Base-by-base conservation (phyloP, 2,329 filamentous ascomycete genomes). In the Hirsutella rhossiliensis region DNA sequence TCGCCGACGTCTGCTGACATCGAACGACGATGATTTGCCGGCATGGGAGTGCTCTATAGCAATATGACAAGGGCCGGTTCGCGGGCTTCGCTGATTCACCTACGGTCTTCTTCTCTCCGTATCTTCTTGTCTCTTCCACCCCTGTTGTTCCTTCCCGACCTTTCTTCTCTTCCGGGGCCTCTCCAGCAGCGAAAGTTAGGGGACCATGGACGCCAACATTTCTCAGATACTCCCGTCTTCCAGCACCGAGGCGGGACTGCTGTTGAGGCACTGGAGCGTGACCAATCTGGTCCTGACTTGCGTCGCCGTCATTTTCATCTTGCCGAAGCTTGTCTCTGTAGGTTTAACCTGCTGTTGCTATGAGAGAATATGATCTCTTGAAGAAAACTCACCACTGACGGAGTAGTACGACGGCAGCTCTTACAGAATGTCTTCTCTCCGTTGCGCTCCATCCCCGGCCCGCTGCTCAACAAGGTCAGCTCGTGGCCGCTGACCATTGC, bases 391-490 rank as follows among this genome's bases (percentile, higher is more conserved):
- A 37, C 8, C 12, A 13, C 23, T 28, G n/a, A 29, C 34, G 15
- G 12, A 3, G 23, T 7, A 4, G 23, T 7, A 7, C 4, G 4
- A n/a, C 11, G 4, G 27, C 23, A 42, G 41, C 32, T 42, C 17
- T 15, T 38, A n/a, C 31, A 19, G 12, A 37, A 42, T 38, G 32
- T 32, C 6, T 5, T 37, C 15, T 42, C 41, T 3, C 23, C 41
- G 9, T 23, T 42, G 7, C 17, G 11, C 15, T 19, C 32, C 23
- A 38, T 42, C 12, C 41, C 41, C 23, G 41, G 41, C 11, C 41
- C 41, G 12, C 27, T 37, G 20, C n/a, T 42, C 32, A 42, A 42
- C 31, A 42, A 42, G 27, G n/a, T 42, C n/a, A 37, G 32, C 20
- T 19, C 41, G 5, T 42, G 41, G 41, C 41, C 41, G 7, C 13